Conservation (phyloP, 768 basidiomycete genomes). For the Atractiella rhizophila region DNA sequence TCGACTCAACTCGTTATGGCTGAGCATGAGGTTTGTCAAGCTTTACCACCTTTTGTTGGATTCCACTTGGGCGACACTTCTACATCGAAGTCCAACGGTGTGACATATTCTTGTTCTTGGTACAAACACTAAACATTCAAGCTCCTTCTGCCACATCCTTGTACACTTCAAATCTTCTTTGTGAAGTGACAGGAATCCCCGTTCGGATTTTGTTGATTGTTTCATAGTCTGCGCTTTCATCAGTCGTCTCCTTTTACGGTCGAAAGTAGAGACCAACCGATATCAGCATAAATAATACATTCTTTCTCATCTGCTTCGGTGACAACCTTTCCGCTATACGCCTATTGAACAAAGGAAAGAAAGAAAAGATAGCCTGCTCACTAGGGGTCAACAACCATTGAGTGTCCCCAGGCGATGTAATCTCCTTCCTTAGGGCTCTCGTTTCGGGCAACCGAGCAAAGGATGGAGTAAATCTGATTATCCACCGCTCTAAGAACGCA, state of each 20-base stretch:
- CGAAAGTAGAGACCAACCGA: constrained; percentile 34
- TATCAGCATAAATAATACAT: constrained; percentile 48
- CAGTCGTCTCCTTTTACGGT: too few relatives aligned
- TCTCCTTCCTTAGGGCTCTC: constrained; percentile 36
- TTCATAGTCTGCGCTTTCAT: constrained; percentile 31
- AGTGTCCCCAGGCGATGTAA: constrained; percentile 46
- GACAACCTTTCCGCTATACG: constrained; percentile 44
- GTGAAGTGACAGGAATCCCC: constrained; percentile 73
- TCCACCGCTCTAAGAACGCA: constrained; percentile 72
- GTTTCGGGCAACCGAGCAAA: constrained; percentile 87
- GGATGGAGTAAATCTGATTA: constrained; percentile 83
- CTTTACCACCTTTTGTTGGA: too few relatives aligned
- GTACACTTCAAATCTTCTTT: constrained; percentile 83
- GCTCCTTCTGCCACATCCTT: constrained; percentile 42
- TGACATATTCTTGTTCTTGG: too few relatives aligned
- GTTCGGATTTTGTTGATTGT: constrained; percentile 39
- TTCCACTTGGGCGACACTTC: too few relatives aligned
- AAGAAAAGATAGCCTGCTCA: constrained; percentile 24
- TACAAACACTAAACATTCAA: too few relatives aligned
- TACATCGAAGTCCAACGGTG: too few relatives aligned
- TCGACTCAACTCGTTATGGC: too few relatives aligned
- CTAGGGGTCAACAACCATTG: constrained; percentile 74
- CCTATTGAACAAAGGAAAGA: not conserved
- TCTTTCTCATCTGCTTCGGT: constrained; percentile 50
- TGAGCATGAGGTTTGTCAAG: too few relatives aligned